These are phyloP conservation scores for Erodium maritimum DNA, from an alignment of 345 rosid species.

Conservation along the genomic window DNA sequence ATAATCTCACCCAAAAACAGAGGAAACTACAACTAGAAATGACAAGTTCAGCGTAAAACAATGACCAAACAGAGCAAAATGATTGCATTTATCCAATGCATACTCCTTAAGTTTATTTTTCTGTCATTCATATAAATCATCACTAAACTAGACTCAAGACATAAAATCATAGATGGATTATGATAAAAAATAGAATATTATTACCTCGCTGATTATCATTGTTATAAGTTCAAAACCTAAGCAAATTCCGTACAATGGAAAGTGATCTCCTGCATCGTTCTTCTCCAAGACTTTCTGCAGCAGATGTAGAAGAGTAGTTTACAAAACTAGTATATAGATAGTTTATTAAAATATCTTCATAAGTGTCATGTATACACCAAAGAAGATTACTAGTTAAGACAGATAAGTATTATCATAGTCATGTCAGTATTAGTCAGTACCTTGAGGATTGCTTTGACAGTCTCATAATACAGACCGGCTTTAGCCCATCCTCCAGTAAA, in stretches of 20 bases:
- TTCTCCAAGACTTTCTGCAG: conserved; percentile 56
- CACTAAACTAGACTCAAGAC: not conserved
- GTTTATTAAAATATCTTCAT: too few species aligned
- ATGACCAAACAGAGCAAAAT: too few species aligned
- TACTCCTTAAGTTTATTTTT: too few species aligned
- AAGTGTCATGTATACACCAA: not conserved
- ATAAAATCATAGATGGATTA: not conserved
- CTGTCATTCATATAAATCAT: too few species aligned
- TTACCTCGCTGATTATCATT: conserved; percentile 73
- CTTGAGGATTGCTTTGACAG: conserved; percentile 34
- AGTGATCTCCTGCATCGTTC: conserved; percentile 69
- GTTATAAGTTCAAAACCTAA: conserved; percentile 78
- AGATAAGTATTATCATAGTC: too few species aligned
- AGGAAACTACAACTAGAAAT: too few species aligned
- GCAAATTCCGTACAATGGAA: conserved; percentile 68
- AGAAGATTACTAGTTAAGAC: too few species aligned
- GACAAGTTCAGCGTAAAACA: too few species aligned
- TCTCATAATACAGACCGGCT: conserved; percentile 43
- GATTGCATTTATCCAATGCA: too few species aligned
- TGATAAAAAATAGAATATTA: not conserved
- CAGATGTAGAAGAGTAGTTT: not conserved
- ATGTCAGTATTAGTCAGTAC: conserved; percentile 14
- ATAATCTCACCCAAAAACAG: too few species aligned
- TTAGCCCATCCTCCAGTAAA: conserved; percentile 94
- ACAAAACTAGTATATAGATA: not conserved